Evolutionary conservation across 2,329 filamentous ascomycete genomes (phyloP).

Genomic region (Arthrobotrys sphaeroides): DNA sequence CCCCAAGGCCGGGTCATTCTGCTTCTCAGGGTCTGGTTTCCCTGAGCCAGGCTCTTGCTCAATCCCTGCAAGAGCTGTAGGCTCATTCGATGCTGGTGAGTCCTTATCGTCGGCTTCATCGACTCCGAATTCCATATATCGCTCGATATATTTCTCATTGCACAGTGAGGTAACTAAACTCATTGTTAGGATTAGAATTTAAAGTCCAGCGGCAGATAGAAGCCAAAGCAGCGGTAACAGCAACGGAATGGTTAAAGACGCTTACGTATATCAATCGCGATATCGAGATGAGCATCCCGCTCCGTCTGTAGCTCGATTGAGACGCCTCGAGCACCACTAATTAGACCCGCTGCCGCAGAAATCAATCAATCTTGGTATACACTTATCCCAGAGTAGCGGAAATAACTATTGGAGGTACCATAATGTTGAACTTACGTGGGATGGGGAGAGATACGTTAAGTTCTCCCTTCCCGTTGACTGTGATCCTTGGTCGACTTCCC

Average conservation of each 20-base stretch:
- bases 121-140: slow-evolving; percentile 11
- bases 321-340: slow-evolving; percentile 24
- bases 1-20: too few relatives aligned
- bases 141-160: slow-evolving; percentile 22
- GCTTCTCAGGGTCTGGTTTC: too few relatives aligned
- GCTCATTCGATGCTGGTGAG: too few relatives aligned
- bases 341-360: slow-evolving; percentile 21
- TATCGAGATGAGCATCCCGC: slow-evolving; percentile 38
- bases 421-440: slow-evolving; percentile 13
- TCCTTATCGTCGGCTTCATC: not conserved
- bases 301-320: slow-evolving; percentile 38
- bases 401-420: not conserved
- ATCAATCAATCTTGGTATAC: too few relatives aligned
- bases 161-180: slow-evolving; percentile 13
- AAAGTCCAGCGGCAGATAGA: not conserved
- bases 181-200: not conserved
- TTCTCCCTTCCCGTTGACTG: slow-evolving; percentile 29
- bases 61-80: too few relatives aligned
- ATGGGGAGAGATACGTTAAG: slow-evolving; percentile 30
- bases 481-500: slow-evolving; percentile 12
- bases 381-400: too few relatives aligned
- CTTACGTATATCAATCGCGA: slow-evolving; percentile 34
- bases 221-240: not conserved
- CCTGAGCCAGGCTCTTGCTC: too few relatives aligned
- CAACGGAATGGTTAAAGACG: too few relatives aligned